phyloP scores from a whole-genome alignment of 805 yeast genomes.

The Grigorovia humatica region DNA sequence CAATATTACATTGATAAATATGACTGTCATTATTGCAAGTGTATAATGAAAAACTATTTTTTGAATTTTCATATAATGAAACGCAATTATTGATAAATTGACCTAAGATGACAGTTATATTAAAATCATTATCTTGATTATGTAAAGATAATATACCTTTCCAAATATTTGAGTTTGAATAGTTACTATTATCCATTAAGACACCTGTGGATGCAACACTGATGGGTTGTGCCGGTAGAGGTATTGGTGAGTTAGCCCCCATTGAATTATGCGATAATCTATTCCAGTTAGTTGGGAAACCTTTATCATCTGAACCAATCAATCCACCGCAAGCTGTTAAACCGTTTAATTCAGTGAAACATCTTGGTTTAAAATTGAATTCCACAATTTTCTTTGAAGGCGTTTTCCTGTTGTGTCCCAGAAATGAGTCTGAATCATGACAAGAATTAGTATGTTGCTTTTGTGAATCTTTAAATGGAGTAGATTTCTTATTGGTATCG shows the following conservation, averaged over 20 bases:
- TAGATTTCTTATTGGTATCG: not conserved
- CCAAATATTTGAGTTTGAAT: conserved; percentile 28
- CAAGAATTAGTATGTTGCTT: not conserved
- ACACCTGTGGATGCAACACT: conserved; percentile 22
- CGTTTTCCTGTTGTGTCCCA: conserved; percentile 5
- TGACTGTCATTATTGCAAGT: conserved; percentile 79
- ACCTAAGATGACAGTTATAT: conserved; percentile 53
- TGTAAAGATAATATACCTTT: conserved; percentile 42
- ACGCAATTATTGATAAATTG: conserved; percentile 79
- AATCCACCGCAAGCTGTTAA: conserved; percentile 45
- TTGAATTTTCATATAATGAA: conserved; percentile 36
- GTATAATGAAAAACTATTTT: conserved; percentile 42
- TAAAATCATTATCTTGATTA: conserved; percentile 38
- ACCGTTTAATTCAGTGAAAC: conserved; percentile 51
- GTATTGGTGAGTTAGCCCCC: not conserved
- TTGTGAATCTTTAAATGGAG: not conserved
- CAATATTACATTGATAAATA: conserved; percentile 54
- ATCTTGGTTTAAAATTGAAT: conserved; percentile 59
- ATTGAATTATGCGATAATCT: conserved; percentile 10
- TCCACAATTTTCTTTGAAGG: conserved; percentile 33
- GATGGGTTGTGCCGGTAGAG: conserved; percentile 18
- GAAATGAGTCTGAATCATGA: not conserved
- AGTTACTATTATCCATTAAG: conserved; percentile 21
- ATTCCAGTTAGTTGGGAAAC: conserved; percentile 23
- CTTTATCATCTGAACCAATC: conserved; percentile 30